A percentile compares a stretch with the other conserved stretches of the same genome.
Evolutionary conservation across 805 yeast species (phyloP).

Genomic region (Yamadazyma sp.): DNA sequence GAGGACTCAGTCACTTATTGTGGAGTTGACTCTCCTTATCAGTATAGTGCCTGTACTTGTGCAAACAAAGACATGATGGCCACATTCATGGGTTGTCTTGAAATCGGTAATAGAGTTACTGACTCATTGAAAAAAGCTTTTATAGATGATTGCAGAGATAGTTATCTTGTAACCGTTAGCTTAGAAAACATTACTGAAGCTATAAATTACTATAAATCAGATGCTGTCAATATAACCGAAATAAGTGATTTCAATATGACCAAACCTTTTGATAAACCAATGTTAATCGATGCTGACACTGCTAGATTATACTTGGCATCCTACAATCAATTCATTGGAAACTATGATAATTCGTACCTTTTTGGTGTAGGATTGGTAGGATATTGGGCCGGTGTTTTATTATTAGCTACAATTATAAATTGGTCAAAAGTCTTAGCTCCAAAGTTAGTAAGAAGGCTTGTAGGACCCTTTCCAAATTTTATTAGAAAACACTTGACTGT

Average conservation of each 20-base stretch:
- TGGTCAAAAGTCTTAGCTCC: slow-evolving; percentile 43
- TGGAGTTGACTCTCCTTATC: slow-evolving; percentile 5
- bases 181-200: slow-evolving; percentile 16
- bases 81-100: slow-evolving; percentile 28
- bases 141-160: slow-evolving; percentile 18
- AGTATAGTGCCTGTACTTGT: slow-evolving; percentile 21
- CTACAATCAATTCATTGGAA: slow-evolving; percentile 19
- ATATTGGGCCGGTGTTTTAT: slow-evolving; percentile 46
- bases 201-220: slow-evolving; percentile 11
- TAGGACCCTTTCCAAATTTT: slow-evolving; percentile 23
- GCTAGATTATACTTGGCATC: slow-evolving; percentile 6
- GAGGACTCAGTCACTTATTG: slow-evolving; percentile 7
- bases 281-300: slow-evolving; percentile 17
- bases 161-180: slow-evolving; percentile 18
- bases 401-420: slow-evolving; percentile 40
- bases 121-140: slow-evolving; percentile 1
- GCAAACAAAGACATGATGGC: slow-evolving; percentile 24
- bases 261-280: slow-evolving; percentile 21
- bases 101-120: neutral
- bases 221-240: slow-evolving; percentile 17
- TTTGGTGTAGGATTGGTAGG: slow-evolving; percentile 41
- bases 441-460: slow-evolving; percentile 21
- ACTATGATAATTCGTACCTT: slow-evolving; percentile 21
- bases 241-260: slow-evolving; percentile 22
- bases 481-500: slow-evolving; percentile 24